A percentile compares a stretch with the other conserved stretches of the same genome.
phyloP scores from a whole-genome alignment of 2,329 filamentous ascomycete genomes.

The Mycosphaerella arachidis region DNA sequence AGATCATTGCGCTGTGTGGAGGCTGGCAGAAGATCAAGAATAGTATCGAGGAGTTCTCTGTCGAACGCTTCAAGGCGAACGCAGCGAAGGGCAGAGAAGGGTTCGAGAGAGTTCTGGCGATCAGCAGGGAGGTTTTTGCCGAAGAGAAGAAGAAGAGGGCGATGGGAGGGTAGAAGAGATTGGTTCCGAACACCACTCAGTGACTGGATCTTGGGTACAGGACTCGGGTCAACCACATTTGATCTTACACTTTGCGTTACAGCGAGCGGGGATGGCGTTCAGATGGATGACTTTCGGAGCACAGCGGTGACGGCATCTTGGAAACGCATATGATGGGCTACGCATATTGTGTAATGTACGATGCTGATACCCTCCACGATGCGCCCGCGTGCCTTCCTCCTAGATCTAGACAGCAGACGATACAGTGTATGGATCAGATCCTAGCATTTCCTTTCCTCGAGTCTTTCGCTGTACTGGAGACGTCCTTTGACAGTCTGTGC shows the following conservation, averaged over 20 bases:
- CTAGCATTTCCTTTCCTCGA: not conserved
- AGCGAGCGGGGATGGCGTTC: constrained; percentile 2
- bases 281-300: not conserved
- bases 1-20: constrained; percentile 89
- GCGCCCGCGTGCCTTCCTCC: not conserved
- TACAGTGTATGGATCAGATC: not conserved
- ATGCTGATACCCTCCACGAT: constrained; percentile 1
- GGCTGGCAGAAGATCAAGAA: constrained; percentile 98
- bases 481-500: too few species aligned
- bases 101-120: constrained; percentile 89
- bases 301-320: not conserved
- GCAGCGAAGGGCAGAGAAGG: constrained; percentile 85
- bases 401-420: constrained; percentile 1
- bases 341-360: not conserved
- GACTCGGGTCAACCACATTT: not conserved
- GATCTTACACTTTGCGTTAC: not conserved
- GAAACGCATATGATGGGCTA: not conserved
- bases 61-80: constrained; percentile 87
- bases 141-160: constrained; percentile 68
- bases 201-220: not conserved
- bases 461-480: too few species aligned
- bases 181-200: not conserved
- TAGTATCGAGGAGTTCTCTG: constrained; percentile 86
- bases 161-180: constrained; percentile 1
- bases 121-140: constrained; percentile 85